These are phyloP conservation scores for Sordaria brevicollis DNA, from an alignment of 495 filamentous ascomycete species.

Conservation along the genomic window DNA sequence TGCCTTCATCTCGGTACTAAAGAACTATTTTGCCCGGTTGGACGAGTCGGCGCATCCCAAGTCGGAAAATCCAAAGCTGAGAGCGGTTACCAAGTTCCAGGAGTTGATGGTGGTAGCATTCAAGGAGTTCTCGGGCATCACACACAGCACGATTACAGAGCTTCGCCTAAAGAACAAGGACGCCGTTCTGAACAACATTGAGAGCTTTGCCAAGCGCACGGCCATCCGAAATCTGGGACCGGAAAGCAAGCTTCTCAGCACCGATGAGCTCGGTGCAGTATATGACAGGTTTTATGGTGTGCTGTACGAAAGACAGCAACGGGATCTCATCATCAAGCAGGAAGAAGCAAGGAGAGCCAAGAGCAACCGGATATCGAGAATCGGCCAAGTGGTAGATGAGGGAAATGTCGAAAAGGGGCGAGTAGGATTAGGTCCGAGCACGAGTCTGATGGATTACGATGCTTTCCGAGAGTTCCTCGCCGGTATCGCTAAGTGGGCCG, in stretches of 20 bases:
- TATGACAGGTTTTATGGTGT: conserved; percentile 91
- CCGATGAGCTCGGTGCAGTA: conserved; percentile 74
- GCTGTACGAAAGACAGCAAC: conserved; percentile 81
- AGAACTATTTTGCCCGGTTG: conserved; percentile 83
- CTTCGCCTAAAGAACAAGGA: conserved; percentile 87
- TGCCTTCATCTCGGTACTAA: conserved; percentile 90
- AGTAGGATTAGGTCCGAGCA: conserved; percentile 80
- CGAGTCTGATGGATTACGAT: conserved; percentile 90
- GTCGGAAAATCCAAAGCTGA: conserved; percentile 84
- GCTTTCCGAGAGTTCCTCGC: conserved; percentile 90
- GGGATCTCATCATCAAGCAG: conserved; percentile 65
- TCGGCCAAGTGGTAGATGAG: conserved; percentile 9
- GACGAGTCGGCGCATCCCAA: conserved; percentile 94
- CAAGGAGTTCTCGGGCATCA: conserved; percentile 93
- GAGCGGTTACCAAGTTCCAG: conserved; percentile 90
- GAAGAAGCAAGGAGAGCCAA: conserved; percentile 58
- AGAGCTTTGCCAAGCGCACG: conserved; percentile 93
- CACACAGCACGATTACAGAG: conserved; percentile 81
- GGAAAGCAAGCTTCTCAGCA: conserved; percentile 79
- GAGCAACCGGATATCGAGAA: conserved; percentile 18
- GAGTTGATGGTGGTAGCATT: conserved; percentile 98
- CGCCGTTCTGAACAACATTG: conserved; percentile 83
- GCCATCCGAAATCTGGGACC: conserved; percentile 92
- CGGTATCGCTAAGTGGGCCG: conserved; percentile 80
- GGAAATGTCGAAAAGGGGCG: conserved; percentile 59